Percentiles rank a stretch among this genome's conserved stretches.
These are phyloP conservation scores for Fusarium setosum DNA, from an alignment of 2,329 filamentous ascomycete genomes.

Conservation along the genomic window DNA sequence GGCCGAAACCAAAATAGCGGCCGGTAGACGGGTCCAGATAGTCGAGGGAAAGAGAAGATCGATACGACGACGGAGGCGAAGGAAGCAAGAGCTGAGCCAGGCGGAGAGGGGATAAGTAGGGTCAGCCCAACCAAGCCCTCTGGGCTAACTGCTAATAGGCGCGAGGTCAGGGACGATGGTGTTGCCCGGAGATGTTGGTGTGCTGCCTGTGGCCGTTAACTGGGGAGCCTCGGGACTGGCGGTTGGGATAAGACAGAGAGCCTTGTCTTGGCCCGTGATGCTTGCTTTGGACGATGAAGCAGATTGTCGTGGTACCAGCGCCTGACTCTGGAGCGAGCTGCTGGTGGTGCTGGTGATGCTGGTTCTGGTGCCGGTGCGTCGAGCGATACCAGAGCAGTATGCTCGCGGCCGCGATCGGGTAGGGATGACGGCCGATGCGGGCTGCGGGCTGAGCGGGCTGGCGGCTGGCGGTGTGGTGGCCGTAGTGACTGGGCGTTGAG, in stretches of 20 bases:
- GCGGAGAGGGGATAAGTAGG: conserved; percentile 42
- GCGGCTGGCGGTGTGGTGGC: conserved; percentile 45
- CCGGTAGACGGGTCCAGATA: conserved; percentile 37
- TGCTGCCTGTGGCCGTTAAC: conserved; percentile 34
- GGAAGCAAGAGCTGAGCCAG: conserved; percentile 36
- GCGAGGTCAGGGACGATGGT: conserved; percentile 20
- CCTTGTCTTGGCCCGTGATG: conserved; percentile 31
- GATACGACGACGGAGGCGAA: conserved; percentile 35
- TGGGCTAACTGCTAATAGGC: conserved; percentile 26
- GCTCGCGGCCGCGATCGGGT: conserved; percentile 43
- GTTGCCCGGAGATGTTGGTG: conserved; percentile 31
- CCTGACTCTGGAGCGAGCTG: conserved; percentile 27
- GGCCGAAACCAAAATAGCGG: conserved; percentile 34
- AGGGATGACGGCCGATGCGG: conserved; percentile 44
- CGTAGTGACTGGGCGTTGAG: conserved; percentile 44
- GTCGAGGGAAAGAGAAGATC: conserved; percentile 32
- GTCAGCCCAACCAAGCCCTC: conserved; percentile 35
- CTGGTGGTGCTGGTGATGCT: conserved; percentile 20
- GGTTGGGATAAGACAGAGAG: conserved; percentile 30
- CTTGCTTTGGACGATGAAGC: conserved; percentile 25
- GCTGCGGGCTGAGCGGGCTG: conserved; percentile 43
- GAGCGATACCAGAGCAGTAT: conserved; percentile 41
- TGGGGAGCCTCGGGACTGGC: conserved; percentile 25
- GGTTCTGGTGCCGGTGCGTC: conserved; percentile 28
- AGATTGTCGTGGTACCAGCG: conserved; percentile 39